Evolutionary conservation across 1,139 yeast genomes (phyloP).

Genomic region (Kodamaea sp.): DNA sequence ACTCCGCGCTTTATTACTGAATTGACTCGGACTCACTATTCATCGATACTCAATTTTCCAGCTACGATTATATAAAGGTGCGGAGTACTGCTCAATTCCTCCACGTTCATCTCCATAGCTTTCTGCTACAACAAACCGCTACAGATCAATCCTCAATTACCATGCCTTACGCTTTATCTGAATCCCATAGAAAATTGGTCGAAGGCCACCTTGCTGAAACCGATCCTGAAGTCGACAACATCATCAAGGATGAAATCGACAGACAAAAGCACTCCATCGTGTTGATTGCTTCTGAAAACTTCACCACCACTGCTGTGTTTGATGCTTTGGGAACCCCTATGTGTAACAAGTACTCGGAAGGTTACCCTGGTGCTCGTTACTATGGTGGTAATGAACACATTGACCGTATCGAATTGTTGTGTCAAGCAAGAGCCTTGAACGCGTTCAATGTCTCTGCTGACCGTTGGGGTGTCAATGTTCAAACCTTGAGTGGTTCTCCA

Average conservation of each 20-base stretch:
- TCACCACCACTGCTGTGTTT: slow-evolving; percentile 94
- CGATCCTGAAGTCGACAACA: slow-evolving; percentile 81
- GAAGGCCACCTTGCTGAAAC: slow-evolving; percentile 70
- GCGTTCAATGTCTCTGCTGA: slow-evolving; percentile 81
- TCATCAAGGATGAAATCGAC: slow-evolving; percentile 82
- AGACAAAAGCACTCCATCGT: slow-evolving; percentile 96
- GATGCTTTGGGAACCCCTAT: slow-evolving; percentile 97
- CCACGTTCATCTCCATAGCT: no score
- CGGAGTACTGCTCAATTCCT: slow-evolving; percentile 1
- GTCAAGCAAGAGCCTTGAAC: slow-evolving; percentile 89
- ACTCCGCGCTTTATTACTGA: slow-evolving; percentile 9
- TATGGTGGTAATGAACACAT: slow-evolving; percentile 93
- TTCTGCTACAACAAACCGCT: not conserved
- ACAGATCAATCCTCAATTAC: slow-evolving; percentile 2
- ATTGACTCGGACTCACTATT: slow-evolving; percentile 8
- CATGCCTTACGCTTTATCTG: slow-evolving; percentile 64
- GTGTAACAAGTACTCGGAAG: slow-evolving; percentile 89
- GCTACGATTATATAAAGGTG: slow-evolving; percentile 6
- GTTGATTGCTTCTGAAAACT: slow-evolving; percentile 94
- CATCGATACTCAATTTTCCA: slow-evolving; percentile 1
- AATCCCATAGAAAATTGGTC: slow-evolving; percentile 64
- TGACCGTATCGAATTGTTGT: slow-evolving; percentile 86
- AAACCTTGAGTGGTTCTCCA: slow-evolving; percentile 94
- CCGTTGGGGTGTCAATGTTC: slow-evolving; percentile 98
- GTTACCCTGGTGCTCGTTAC: slow-evolving; percentile 87